Conservation (phyloP, 192 early-diverging fungal genomes). For the Coemansia brasiliensis region DNA sequence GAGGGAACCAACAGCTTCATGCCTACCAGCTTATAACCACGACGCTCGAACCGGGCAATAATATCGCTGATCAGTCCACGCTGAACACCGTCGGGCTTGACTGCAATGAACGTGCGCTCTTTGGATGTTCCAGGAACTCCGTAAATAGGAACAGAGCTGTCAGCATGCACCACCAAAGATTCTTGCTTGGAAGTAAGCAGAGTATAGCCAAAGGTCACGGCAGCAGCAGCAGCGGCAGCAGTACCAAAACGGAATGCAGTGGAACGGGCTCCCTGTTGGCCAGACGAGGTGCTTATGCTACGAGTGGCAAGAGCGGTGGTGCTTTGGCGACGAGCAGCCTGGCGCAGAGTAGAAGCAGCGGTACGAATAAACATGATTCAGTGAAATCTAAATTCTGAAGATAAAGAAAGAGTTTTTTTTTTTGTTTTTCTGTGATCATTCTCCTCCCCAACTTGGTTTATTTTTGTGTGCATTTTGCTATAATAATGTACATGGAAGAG, state of each 20-base stretch:
- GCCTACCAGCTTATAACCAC: slow-evolving; percentile 89
- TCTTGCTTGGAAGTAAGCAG: slow-evolving; percentile 22
- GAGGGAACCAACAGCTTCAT: slow-evolving; percentile 73
- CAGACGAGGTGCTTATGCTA: slow-evolving; percentile 29
- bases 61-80: slow-evolving; percentile 85
- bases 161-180: slow-evolving; percentile 22
- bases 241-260: slow-evolving; percentile 24
- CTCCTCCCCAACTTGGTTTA: not conserved
- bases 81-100: slow-evolving; percentile 86
- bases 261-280: slow-evolving; percentile 25
- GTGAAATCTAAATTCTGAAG: not conserved
- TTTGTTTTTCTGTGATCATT: too few relatives aligned
- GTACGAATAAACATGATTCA: slow-evolving; percentile 49
- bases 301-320: slow-evolving; percentile 21
- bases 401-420: too few relatives aligned
- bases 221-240: slow-evolving; percentile 32
- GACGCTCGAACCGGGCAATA: slow-evolving; percentile 81
- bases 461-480: not conserved
- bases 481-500: too few relatives aligned
- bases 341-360: slow-evolving; percentile 36
- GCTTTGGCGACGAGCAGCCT: slow-evolving; percentile 50
- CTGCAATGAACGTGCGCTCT: slow-evolving; percentile 76
- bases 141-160: slow-evolving; percentile 49
- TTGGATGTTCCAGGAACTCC: slow-evolving; percentile 60
- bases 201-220: slow-evolving; percentile 34